These are phyloP conservation scores for Ephemerocybe angulata DNA, from an alignment of 768 basidiomycete species.

Conservation along the genomic window DNA sequence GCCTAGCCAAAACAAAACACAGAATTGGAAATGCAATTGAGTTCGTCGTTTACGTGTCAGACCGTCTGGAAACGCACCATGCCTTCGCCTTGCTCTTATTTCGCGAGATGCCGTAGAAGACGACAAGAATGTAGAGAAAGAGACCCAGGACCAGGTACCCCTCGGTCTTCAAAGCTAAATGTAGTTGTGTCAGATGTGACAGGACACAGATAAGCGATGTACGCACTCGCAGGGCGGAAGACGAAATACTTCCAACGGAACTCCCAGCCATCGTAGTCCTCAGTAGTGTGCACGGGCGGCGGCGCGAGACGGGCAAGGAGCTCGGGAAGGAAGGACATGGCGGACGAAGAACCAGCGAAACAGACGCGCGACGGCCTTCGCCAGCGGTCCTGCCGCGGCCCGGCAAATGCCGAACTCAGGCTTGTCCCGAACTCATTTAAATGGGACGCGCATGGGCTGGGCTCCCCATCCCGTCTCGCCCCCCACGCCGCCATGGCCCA, in stretches of 20 bases:
- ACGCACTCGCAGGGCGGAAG: constrained; percentile 76
- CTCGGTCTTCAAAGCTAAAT: constrained; percentile 64
- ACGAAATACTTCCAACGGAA: constrained; percentile 70
- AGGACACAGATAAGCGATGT: not conserved
- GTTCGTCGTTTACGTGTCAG: constrained; percentile 10
- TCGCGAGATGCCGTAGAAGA: constrained; percentile 53
- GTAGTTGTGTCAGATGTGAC: not conserved
- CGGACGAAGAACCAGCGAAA: no score
- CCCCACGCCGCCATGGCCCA: not conserved
- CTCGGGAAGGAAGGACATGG: constrained; percentile 9
- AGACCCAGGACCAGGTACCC: constrained; percentile 50
- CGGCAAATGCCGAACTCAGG: not conserved
- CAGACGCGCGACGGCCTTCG: no score
- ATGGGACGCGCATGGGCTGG: no score
- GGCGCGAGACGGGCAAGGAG: constrained; percentile 48
- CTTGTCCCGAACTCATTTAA: not conserved
- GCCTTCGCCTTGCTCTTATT: constrained; percentile 61
- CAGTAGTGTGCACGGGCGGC: constrained; percentile 47
- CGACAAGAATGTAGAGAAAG: constrained; percentile 52
- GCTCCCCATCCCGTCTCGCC: no score
- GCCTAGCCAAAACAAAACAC: constrained; percentile 38
- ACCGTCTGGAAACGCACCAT: constrained; percentile 48
- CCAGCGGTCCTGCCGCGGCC: not conserved
- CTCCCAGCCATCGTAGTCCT: constrained; percentile 72
- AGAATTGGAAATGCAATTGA: constrained; percentile 12